Evolutionary conservation across 257 asterid genomes (phyloP).

Genomic region (Fraxinus quadrangulata): DNA sequence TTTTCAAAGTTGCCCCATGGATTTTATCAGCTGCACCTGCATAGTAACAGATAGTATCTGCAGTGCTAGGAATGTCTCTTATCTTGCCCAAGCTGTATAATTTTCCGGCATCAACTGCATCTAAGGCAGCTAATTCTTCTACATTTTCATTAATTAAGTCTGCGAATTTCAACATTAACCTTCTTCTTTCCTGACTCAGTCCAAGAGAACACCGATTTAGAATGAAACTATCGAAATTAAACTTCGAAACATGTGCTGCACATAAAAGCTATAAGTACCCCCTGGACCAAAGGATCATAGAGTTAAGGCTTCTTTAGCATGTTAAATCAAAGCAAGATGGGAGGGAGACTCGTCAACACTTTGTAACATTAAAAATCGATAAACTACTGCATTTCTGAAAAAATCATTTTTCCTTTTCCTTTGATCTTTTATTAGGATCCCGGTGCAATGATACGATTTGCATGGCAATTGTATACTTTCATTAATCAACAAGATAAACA

Average conservation of each 20-base stretch:
- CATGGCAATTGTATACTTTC: neutral
- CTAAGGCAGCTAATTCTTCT: conserved; percentile 52
- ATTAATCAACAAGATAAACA: neutral
- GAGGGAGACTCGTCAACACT: neutral
- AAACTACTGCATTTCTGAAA: neutral
- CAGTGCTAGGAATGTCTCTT: conserved; percentile 31
- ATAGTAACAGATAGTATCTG: conserved; percentile 48
- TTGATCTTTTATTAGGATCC: neutral
- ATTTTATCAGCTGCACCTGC: conserved; percentile 69
- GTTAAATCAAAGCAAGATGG: neutral
- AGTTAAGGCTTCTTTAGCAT: neutral
- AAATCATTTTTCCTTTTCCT: neutral
- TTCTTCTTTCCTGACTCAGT: conserved; percentile 50
- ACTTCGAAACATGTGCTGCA: neutral
- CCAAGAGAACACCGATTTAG: too few species aligned
- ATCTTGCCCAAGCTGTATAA: conserved; percentile 30
- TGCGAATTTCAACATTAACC: conserved; percentile 50
- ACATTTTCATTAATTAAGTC: conserved; percentile 46
- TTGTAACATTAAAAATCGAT: neutral
- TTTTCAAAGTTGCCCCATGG: conserved; percentile 54
- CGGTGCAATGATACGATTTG: neutral
- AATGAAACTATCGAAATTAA: neutral
- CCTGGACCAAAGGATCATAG: neutral
- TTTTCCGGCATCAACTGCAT: conserved; percentile 52
- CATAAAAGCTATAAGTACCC: neutral